Percentiles rank a stretch among this genome's conserved stretches.
Evolutionary conservation across 257 asterid species (phyloP).

Genomic region (Petunia secreta): DNA sequence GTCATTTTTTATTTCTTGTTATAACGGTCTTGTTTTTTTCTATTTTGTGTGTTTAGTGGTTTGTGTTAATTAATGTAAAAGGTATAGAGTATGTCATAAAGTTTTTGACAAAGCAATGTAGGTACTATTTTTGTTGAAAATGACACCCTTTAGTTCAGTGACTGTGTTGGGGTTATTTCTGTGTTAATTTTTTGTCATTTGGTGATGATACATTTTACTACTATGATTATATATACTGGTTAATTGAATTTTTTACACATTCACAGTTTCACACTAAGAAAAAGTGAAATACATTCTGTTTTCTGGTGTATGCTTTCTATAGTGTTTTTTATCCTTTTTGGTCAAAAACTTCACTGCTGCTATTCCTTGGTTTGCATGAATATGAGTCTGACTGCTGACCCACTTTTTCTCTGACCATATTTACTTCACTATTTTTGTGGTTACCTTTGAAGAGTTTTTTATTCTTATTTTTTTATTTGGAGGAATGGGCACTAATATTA

Average conservation of each 20-base stretch:
- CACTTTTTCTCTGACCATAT: slow-evolving; percentile 1
- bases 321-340: slow-evolving; percentile 33
- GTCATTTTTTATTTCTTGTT: background rate
- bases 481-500: background rate
- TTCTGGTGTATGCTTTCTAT: background rate
- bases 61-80: slow-evolving; percentile 4
- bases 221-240: background rate
- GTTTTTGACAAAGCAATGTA: background rate
- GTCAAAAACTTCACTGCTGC: slow-evolving; percentile 38
- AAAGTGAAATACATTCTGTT: background rate
- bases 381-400: slow-evolving; percentile 22
- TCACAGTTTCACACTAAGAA: background rate
- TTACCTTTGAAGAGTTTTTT: background rate
- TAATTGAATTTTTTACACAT: background rate
- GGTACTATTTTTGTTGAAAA: slow-evolving; percentile 25
- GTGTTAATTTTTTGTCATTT: background rate
- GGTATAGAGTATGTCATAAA: background rate
- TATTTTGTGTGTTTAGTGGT: background rate
- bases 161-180: slow-evolving; percentile 11
- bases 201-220: slow-evolving; percentile 3
- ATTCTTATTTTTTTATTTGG: background rate
- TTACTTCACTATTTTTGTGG: background rate
- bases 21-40: slow-evolving; percentile 20
- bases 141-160: slow-evolving; percentile 28
- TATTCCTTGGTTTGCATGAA: slow-evolving; percentile 29